Percentiles rank a stretch among this genome's conserved stretches.
phyloP scores from a whole-genome alignment of 2,329 filamentous ascomycete species.

The Botrytis paeoniae region DNA sequence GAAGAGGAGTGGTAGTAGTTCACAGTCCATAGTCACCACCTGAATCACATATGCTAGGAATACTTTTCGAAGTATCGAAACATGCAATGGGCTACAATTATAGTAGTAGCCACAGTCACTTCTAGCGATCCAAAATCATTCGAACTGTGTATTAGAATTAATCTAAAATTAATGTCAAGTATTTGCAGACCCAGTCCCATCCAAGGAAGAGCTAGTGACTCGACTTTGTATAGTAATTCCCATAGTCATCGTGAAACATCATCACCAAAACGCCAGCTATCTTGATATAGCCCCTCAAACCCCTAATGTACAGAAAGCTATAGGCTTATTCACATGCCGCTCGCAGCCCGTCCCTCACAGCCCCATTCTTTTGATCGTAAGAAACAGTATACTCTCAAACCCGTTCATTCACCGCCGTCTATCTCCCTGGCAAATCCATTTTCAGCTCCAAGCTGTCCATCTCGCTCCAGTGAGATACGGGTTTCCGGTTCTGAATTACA shows the following conservation, averaged over 20 bases:
- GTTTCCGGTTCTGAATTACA: too few relatives aligned
- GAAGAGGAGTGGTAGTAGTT: not conserved
- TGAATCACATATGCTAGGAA: not conserved
- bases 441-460: not conserved
- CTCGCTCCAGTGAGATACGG: not conserved
- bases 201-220: not conserved
- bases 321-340: too few relatives aligned
- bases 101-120: not conserved
- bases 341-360: too few relatives aligned
- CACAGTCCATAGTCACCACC: not conserved
- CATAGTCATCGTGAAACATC: not conserved
- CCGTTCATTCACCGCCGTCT: not conserved
- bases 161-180: not conserved
- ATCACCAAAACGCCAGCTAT: not conserved
- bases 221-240: not conserved
- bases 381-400: too few relatives aligned
- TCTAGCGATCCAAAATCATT: not conserved
- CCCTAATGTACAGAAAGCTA: not conserved
- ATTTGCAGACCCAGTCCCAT: not conserved
- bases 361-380: too few relatives aligned
- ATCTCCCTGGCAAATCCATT: not conserved
- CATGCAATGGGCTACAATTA: not conserved
- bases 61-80: not conserved
- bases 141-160: not conserved
- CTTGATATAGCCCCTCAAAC: not conserved